phyloP scores from a whole-genome alignment of 2,329 filamentous ascomycete species.

The Aspergillus novofumigatus region DNA sequence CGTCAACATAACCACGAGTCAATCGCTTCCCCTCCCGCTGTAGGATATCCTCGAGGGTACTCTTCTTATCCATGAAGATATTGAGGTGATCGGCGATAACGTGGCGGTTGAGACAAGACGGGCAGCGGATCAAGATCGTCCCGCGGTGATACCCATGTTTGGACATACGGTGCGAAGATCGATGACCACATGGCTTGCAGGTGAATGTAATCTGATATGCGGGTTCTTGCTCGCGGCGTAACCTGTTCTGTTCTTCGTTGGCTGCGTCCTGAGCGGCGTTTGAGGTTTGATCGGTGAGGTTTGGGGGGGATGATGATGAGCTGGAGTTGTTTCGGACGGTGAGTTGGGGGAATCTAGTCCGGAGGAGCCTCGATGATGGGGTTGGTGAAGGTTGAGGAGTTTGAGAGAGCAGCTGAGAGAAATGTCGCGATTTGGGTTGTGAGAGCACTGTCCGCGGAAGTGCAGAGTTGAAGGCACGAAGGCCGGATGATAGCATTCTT shows the following conservation, averaged over 20 bases:
- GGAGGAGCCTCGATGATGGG: slow-evolving; percentile 1
- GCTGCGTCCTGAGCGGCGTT: slow-evolving; percentile 27
- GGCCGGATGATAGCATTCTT: slow-evolving; percentile 12
- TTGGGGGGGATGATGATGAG: slow-evolving; percentile 17
- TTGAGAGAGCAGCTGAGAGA: slow-evolving; percentile 18
- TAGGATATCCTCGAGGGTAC: slow-evolving; percentile 43
- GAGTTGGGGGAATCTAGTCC: slow-evolving; percentile 6
- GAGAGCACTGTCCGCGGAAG: slow-evolving; percentile 13
- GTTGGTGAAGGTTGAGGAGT: slow-evolving; percentile 3
- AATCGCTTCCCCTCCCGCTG: slow-evolving; percentile 60
- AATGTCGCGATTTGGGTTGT: slow-evolving; percentile 16
- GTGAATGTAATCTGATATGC: slow-evolving; percentile 89
- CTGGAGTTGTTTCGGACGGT: slow-evolving; percentile 28
- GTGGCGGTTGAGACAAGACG: slow-evolving; percentile 79
- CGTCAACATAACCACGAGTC: slow-evolving; percentile 71
- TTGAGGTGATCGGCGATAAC: slow-evolving; percentile 86
- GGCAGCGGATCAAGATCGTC: slow-evolving; percentile 84
- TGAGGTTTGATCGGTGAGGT: slow-evolving; percentile 31
- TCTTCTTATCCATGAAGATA: slow-evolving; percentile 46
- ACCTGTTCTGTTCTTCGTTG: slow-evolving; percentile 32
- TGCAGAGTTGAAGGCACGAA: slow-evolving; percentile 18
- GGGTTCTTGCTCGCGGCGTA: slow-evolving; percentile 49
- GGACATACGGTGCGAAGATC: slow-evolving; percentile 79
- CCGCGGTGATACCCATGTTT: slow-evolving; percentile 95
- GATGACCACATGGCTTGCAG: slow-evolving; percentile 75